These are phyloP conservation scores for Mycena olivaceomarginata DNA, from an alignment of 768 basidiomycete genomes.

Conservation along the genomic window DNA sequence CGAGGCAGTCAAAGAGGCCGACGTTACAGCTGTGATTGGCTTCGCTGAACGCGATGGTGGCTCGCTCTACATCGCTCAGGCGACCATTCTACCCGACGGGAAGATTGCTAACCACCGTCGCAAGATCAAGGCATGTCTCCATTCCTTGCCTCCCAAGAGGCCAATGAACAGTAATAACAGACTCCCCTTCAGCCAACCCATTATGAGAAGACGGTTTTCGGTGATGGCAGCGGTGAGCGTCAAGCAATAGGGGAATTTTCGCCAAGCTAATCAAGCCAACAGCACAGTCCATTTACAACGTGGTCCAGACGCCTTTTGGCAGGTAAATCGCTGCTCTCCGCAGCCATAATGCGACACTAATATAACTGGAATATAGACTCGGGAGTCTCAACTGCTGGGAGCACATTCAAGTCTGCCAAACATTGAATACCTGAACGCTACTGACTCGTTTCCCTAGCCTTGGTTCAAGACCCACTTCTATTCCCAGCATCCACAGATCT, in stretches of 20 bases:
- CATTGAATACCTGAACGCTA: background rate
- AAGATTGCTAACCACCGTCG: constrained; percentile 54
- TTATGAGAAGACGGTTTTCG: constrained; percentile 55
- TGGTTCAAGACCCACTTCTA: constrained; percentile 55
- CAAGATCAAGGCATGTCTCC: constrained; percentile 52
- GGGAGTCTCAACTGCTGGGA: constrained; percentile 56
- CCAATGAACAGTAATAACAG: constrained; percentile 35
- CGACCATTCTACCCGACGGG: constrained; percentile 51
- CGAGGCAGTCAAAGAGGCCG: constrained; percentile 52
- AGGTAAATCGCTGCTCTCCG: constrained; percentile 10
- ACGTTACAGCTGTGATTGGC: constrained; percentile 51
- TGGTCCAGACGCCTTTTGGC: constrained; percentile 53
- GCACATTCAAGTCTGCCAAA: constrained; percentile 49
- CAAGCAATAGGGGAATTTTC: background rate
- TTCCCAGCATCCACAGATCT: constrained; percentile 55
- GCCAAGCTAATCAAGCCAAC: background rate
- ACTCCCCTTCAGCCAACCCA: constrained; percentile 51
- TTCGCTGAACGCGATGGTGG: constrained; percentile 54
- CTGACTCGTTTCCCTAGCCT: constrained; percentile 42
- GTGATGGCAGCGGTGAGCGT: constrained; percentile 53
- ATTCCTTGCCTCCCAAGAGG: constrained; percentile 18
- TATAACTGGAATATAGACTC: constrained; percentile 33
- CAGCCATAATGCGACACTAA: background rate
- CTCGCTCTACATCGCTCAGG: constrained; percentile 51
- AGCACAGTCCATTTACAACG: constrained; percentile 56